Evolutionary conservation across 352 stramenopile species (phyloP).

Genomic region (Phytophthora tubulina): DNA sequence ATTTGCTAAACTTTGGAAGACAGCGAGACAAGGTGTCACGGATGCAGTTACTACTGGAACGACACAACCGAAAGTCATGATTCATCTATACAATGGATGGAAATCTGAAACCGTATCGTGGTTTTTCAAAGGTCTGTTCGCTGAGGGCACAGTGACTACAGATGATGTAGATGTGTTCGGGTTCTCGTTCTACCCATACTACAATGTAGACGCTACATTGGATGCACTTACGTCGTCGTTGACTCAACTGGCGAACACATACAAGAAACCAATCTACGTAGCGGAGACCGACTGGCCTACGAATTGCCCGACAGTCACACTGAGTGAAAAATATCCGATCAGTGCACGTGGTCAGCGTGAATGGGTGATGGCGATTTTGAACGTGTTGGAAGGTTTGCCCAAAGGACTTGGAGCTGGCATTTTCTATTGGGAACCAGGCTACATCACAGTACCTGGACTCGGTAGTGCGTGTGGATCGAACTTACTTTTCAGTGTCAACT

Average conservation of each 20-base stretch:
- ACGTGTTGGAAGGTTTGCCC: conserved; percentile 36
- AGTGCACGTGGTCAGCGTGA: conserved; percentile 38
- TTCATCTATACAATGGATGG: conserved; percentile 48
- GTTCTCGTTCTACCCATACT: conserved; percentile 49
- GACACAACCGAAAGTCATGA: conserved; percentile 45
- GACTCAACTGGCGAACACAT: conserved; percentile 37
- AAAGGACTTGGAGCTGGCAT: conserved; percentile 39
- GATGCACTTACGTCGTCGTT: conserved; percentile 39
- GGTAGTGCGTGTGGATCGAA: conserved; percentile 42
- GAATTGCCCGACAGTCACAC: conserved; percentile 34
- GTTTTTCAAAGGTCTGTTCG: conserved; percentile 45
- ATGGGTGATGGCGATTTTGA: conserved; percentile 40
- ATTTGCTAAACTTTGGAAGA: conserved; percentile 42
- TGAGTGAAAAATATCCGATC: conserved; percentile 37
- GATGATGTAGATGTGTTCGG: conserved; percentile 45
- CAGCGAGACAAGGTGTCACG: conserved; percentile 32
- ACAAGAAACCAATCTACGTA: conserved; percentile 46
- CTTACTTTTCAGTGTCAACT: conserved; percentile 47
- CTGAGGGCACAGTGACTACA: conserved; percentile 33
- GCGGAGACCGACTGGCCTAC: conserved; percentile 48
- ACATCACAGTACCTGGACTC: conserved; percentile 37
- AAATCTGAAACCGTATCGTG: conserved; percentile 42
- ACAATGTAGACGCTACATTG: conserved; percentile 39
- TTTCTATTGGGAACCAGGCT: conserved; percentile 51
- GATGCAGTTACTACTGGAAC: conserved; percentile 36